Conservation (phyloP, 768 basidiomycete species). For the Panaeolus papilionaceus region DNA sequence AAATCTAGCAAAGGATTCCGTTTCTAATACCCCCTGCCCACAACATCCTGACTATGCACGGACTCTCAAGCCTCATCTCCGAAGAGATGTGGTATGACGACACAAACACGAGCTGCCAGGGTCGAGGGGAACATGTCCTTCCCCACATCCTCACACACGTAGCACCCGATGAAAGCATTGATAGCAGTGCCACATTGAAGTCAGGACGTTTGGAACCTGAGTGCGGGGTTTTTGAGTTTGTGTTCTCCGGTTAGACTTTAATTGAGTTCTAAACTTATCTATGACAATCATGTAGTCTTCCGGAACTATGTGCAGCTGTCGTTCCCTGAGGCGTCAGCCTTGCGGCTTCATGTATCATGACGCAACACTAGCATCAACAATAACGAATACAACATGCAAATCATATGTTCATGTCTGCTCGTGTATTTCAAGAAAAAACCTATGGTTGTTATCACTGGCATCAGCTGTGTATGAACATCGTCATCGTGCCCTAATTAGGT, state of each 20-base stretch:
- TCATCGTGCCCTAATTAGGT: neutral
- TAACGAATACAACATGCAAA: neutral
- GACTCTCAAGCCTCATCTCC: neutral
- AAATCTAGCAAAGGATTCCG: neutral
- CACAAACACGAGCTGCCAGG: neutral
- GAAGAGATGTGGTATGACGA: neutral
- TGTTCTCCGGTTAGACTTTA: slow-evolving; percentile 2
- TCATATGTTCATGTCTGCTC: slow-evolving; percentile 6
- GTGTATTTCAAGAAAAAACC: neutral
- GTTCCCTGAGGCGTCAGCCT: neutral
- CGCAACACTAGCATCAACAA: neutral
- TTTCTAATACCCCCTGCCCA: slow-evolving; percentile 1
- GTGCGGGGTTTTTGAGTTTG: slow-evolving; percentile 9
- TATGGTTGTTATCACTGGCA: neutral
- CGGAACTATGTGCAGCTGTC: neutral
- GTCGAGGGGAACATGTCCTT: neutral
- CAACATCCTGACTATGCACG: neutral
- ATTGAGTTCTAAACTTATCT: slow-evolving; percentile 12
- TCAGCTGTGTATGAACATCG: neutral
- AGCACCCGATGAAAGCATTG: neutral
- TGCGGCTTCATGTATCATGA: neutral
- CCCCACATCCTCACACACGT: neutral
- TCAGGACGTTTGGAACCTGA: neutral
- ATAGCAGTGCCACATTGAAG: neutral
- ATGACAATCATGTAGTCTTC: neutral